phyloP scores from a whole-genome alignment of 2,329 filamentous ascomycete species.

The Aspergillus aculeatus region DNA sequence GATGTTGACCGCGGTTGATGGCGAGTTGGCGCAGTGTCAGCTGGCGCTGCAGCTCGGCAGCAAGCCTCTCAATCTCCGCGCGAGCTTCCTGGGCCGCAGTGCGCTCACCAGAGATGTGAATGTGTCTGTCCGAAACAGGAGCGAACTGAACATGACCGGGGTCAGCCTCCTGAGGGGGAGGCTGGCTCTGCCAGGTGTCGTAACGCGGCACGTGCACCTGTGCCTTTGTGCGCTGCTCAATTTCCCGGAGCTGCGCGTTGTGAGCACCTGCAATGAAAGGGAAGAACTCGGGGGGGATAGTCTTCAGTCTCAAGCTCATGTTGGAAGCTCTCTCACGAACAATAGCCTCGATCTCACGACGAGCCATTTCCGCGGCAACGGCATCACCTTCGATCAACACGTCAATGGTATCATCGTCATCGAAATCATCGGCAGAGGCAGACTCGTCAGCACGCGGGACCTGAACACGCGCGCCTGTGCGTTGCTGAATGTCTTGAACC shows the following conservation, averaged over 20 bases:
- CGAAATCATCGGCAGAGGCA: conserved; percentile 67
- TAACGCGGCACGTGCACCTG: conserved; percentile 81
- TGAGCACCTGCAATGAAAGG: conserved; percentile 86
- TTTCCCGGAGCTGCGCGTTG: conserved; percentile 63
- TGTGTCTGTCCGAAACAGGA: conserved; percentile 72
- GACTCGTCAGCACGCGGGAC: conserved; percentile 76
- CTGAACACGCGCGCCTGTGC: conserved; percentile 85
- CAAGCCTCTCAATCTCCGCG: conserved; percentile 75
- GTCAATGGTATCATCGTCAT: conserved; percentile 74
- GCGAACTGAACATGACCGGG: conserved; percentile 69
- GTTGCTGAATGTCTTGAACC: conserved; percentile 85
- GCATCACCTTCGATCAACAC: conserved; percentile 89
- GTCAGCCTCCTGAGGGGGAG: conserved; percentile 62
- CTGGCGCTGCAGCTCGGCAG: conserved; percentile 71
- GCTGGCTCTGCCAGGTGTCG: conserved; percentile 67
- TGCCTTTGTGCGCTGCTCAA: conserved; percentile 73
- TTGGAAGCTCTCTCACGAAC: conserved; percentile 81
- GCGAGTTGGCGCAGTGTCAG: conserved; percentile 75
- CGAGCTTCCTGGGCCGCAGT: conserved; percentile 75
- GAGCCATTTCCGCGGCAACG: conserved; percentile 79
- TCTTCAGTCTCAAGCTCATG: conserved; percentile 75
- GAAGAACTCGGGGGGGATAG: conserved; percentile 88
- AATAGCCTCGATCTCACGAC: conserved; percentile 80
- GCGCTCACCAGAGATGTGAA: conserved; percentile 83
- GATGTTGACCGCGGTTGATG: conserved; percentile 83